Evolutionary conservation across 768 basidiomycete genomes (phyloP).

Genomic region (Leccinum variicolor): DNA sequence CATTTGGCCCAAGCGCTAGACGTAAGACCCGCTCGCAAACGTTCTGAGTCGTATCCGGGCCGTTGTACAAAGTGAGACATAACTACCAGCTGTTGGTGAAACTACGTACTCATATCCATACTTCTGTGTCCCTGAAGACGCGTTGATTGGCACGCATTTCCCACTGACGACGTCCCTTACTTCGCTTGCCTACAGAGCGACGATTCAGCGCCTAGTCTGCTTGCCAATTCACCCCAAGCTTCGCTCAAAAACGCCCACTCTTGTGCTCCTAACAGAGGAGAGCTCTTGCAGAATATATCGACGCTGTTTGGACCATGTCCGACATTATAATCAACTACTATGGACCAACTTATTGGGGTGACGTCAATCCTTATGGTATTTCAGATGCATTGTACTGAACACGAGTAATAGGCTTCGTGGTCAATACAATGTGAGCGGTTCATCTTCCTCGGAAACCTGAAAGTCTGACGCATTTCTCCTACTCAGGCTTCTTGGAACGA

Average conservation of each 20-base stretch:
- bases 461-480: background rate
- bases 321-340: background rate
- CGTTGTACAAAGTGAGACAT: no score
- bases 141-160: background rate
- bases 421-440: conserved; percentile 5
- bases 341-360: conserved; percentile 6
- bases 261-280: background rate
- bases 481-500: conserved; percentile 4
- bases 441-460: background rate
- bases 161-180: background rate
- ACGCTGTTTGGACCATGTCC: background rate
- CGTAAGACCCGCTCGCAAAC: background rate
- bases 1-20: background rate
- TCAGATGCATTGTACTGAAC: background rate
- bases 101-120: background rate
- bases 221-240: background rate
- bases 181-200: background rate
- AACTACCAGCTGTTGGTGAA: no score
- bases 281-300: background rate
- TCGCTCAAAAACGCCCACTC: background rate
- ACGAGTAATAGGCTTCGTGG: conserved; percentile 3
- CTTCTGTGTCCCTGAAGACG: background rate
- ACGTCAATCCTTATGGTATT: background rate
- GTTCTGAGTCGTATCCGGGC: background rate
- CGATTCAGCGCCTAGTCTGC: background rate